phyloP scores from a whole-genome alignment of 1,284 basidiomycete genomes.

The Phellopilus nigrolimitatus region DNA sequence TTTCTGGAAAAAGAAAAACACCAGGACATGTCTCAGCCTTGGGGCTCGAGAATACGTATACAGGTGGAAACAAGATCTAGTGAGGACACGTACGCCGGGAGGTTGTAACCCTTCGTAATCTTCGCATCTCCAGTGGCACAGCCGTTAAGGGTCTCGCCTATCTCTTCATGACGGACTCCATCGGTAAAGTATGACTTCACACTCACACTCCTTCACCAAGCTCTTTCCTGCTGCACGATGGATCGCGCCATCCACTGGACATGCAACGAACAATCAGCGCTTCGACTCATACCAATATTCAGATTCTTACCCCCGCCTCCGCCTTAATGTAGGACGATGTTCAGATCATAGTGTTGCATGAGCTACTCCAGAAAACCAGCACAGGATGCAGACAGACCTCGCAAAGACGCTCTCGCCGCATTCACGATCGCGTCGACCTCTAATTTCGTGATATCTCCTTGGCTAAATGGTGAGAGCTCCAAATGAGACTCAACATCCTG shows the following conservation, averaged over 20 bases:
- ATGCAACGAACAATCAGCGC: slow-evolving; percentile 24
- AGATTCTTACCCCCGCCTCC: slow-evolving; percentile 76
- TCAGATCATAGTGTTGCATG: slow-evolving; percentile 9
- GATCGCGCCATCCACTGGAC: slow-evolving; percentile 77
- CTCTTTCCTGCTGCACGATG: slow-evolving; percentile 78
- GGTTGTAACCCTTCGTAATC: slow-evolving; percentile 68
- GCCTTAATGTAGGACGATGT: slow-evolving; percentile 33
- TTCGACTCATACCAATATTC: too few relatives aligned
- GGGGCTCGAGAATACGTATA: too few relatives aligned
- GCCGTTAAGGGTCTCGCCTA: slow-evolving; percentile 65
- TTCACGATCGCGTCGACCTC: slow-evolving; percentile 81
- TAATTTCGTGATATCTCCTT: slow-evolving; percentile 64
- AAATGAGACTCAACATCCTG: too few relatives aligned
- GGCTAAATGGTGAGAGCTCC: not conserved
- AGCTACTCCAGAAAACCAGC: slow-evolving; percentile 11
- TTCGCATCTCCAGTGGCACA: slow-evolving; percentile 82
- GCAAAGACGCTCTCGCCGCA: slow-evolving; percentile 74
- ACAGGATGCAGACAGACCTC: slow-evolving; percentile 50
- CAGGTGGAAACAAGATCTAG: not conserved
- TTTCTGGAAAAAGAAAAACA: too few relatives aligned
- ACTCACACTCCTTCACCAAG: slow-evolving; percentile 69
- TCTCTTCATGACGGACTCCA: slow-evolving; percentile 8
- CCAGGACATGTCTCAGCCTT: too few relatives aligned
- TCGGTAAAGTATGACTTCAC: slow-evolving; percentile 16
- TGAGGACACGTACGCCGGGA: slow-evolving; percentile 53